Evolutionary conservation across 116 monocot species (phyloP), one percentile per base, ranked within the genome.

Genomic region (Papilionanthe hybrid): DNA sequence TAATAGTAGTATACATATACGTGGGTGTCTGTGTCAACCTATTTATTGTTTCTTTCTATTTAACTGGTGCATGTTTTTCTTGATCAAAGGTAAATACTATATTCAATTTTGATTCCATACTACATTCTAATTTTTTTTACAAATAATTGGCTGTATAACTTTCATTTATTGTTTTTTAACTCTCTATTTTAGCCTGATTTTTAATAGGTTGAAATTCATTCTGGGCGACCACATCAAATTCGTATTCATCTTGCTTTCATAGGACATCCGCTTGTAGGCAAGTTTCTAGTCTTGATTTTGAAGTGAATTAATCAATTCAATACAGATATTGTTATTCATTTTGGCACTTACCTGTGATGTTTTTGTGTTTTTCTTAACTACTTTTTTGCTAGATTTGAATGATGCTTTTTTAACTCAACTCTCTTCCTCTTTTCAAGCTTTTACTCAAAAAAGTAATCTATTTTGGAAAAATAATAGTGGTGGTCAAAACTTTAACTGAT

Each of bases 221-320:
- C 94, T 22, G 97, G 97, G 56, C 78, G 94, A 37, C 97, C 94
- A 41, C 97, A 98, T 80, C 97, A 98, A 84, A 98, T 98, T 82
- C 89, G 97, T 44, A 98, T 98, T 86, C 97, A 98, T 85, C 87
- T 93, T 82, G 89, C 97, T 75, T 98, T 81, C 80, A 83, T 90
- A 76, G 97, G 97, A 27, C 91, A 98, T 86, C 97, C 97, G 73
- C 94, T 98, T 82, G 74, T 91, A 82, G 97, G 97, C 87, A 76
- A 81, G 28, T 78, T 49, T 4, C 43, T 18, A 42, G 18, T 73
- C 43, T 75, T 73, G 11, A 65, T 27, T 65, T 65, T 65, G 25
- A 65, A 65, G 11, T 27, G 65, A 7, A 27, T 27, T 25, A 65
- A 65, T 65, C 27, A 65, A 65, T 27, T 65, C 9, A 65, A 9